Conservation (phyloP, 1,139 yeast species). For the Yamadazyma mexicana region DNA sequence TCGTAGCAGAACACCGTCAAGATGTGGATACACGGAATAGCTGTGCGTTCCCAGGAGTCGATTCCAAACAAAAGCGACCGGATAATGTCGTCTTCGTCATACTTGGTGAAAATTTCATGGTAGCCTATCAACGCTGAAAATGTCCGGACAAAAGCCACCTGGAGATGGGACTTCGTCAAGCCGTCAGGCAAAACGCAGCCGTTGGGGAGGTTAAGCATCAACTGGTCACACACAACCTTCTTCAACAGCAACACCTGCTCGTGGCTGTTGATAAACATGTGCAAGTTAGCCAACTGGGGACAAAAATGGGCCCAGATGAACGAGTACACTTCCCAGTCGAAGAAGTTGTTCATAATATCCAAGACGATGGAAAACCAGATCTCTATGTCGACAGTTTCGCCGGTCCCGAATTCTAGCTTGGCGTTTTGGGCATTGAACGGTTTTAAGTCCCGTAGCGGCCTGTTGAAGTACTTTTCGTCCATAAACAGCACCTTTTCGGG, state of each 20-base stretch:
- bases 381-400: constrained; percentile 36
- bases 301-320: constrained; percentile 69
- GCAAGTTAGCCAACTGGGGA: constrained; percentile 66
- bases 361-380: constrained; percentile 55
- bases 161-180: constrained; percentile 59
- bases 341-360: constrained; percentile 52
- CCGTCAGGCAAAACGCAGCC: constrained; percentile 43
- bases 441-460: constrained; percentile 23
- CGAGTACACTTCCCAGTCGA: constrained; percentile 72
- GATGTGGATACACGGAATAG: constrained; percentile 76
- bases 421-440: constrained; percentile 15
- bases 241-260: constrained; percentile 49
- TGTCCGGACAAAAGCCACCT: constrained; percentile 65
- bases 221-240: constrained; percentile 58
- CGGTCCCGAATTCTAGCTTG: constrained; percentile 14
- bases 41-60: constrained; percentile 76
- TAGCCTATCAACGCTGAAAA: constrained; percentile 71
- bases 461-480: constrained; percentile 40
- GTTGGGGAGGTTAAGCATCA: constrained; percentile 51
- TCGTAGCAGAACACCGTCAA: constrained; percentile 80
- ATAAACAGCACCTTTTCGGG: constrained; percentile 58
- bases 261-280: constrained; percentile 48
- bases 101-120: constrained; percentile 54
- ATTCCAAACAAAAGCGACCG: constrained; percentile 64
- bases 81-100: constrained; percentile 70